Conservation (phyloP, 441 rosid genomes). For the Euphorbia celastroides region DNA sequence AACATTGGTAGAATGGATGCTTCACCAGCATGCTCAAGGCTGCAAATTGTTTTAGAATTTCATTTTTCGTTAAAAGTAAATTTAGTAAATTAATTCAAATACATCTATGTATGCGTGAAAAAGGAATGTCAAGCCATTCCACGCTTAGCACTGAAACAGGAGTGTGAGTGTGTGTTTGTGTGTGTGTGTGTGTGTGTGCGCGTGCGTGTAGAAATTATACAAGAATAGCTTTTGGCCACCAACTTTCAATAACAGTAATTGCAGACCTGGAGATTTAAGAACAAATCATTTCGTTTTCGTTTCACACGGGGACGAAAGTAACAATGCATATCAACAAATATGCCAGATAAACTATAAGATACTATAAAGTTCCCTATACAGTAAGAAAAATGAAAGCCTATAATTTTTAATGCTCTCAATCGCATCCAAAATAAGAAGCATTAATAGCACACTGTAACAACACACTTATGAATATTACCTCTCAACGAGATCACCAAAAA, state of each 20-base stretch:
- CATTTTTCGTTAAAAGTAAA: conserved; percentile 3
- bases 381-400: not conserved
- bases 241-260: not conserved
- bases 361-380: not conserved
- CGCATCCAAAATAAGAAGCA: conserved; percentile 7
- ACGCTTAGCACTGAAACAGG: not conserved
- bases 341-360: not conserved
- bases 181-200: too few species aligned
- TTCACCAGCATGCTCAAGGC: conserved; percentile 99
- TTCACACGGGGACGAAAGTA: not conserved
- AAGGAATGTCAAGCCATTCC: not conserved
- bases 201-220: too few species aligned
- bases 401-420: not conserved
- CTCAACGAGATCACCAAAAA: conserved; percentile 68
- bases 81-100: not conserved
- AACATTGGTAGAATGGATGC: conserved; percentile 82
- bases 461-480: conserved; percentile 42
- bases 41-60: conserved; percentile 36
- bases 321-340: not conserved
- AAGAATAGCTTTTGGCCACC: not conserved
- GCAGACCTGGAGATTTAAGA: not conserved
- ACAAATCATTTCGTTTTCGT: not conserved
- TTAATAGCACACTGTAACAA: not conserved
- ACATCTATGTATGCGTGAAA: not conserved
- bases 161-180: too few species aligned